Conservation (phyloP, 179 eudicot species). For the Silene vulgaris region DNA sequence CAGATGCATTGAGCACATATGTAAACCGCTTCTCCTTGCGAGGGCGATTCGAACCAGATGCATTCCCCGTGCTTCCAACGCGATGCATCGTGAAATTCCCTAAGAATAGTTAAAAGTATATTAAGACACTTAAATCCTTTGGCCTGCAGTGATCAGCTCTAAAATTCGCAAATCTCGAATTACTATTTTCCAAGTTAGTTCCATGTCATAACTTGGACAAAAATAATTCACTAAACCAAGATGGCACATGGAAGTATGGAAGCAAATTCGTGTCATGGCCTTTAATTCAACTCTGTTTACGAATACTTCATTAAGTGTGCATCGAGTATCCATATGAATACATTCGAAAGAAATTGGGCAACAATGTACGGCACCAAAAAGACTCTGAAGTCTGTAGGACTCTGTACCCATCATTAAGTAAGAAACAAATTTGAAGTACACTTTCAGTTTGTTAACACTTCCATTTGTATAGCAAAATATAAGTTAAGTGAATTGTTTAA, state of each 20-base stretch:
- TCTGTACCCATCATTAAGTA: neutral
- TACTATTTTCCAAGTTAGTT: neutral
- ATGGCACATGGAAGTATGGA: neutral
- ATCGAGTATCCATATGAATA: neutral
- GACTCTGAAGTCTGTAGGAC: neutral
- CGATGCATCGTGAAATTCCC: constrained; percentile 79
- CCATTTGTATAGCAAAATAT: neutral
- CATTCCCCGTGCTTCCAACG: constrained; percentile 84
- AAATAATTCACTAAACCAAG: neutral
- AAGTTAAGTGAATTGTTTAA: neutral
- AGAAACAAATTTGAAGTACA: neutral
- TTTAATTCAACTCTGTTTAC: neutral
- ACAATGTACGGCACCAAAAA: neutral
- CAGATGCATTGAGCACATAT: constrained; percentile 72
- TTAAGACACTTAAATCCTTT: neutral
- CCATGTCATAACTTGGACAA: neutral
- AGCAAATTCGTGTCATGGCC: neutral
- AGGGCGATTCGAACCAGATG: constrained; percentile 71
- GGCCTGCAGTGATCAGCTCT: neutral
- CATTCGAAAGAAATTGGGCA: neutral
- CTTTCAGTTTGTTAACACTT: neutral
- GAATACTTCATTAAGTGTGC: neutral
- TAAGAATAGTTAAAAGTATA: constrained; percentile 11
- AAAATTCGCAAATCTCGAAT: neutral
- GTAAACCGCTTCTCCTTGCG: constrained; percentile 94